Evolutionary conservation across 2,329 filamentous ascomycete species (phyloP), one percentile per base, ranked within the genome.

Genomic region (Ilyonectria destructans): DNA sequence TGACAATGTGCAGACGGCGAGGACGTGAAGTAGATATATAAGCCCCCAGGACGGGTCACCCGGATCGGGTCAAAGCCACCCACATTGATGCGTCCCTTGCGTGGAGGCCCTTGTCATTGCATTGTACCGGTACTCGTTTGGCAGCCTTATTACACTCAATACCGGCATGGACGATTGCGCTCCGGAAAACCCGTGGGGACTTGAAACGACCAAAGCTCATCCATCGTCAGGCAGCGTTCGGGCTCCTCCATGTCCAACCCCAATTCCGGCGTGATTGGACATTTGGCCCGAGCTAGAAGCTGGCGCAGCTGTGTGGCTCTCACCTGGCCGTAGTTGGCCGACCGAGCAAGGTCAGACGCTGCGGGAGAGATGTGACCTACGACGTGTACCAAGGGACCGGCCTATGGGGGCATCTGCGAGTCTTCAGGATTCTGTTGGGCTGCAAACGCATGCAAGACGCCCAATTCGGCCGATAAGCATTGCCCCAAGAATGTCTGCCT

Each of bases 131-230:
- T 60, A 40, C 40, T 45, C 13, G n/a, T 52, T 43, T 69, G 72
- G 67, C 72, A 71, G 72, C 72, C 72, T 74, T 70, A 74, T 62
- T 74, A 62, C 65, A 45, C 17, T 62, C 55, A 33, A 15, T n/a
- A 19, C 9, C 29, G 57, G 43, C 12, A 19, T 21, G 49, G n/a
- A 29, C n/a, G 12, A 54, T n/a, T 9, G 29, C 2, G 15, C 19
- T 35, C 17, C 10, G 31, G 31, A 21, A 54, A 35, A 21, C n/a
- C 31, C 31, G 49, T 6, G 51, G 31, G 17, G 51, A 54, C 51
- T 54, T 35, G 51, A 31, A 60, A 37, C 8, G 23, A 62, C 21
- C 13, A 23, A n/a, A 15, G 59, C 17, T 17, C 26, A 26, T 26
- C 26, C 26, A 15, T 33, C 19, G 21, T 62, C 26, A 55, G 59